Base-by-base conservation (phyloP, 2,329 filamentous ascomycete genomes). In the Gnomoniopsis sp. region DNA sequence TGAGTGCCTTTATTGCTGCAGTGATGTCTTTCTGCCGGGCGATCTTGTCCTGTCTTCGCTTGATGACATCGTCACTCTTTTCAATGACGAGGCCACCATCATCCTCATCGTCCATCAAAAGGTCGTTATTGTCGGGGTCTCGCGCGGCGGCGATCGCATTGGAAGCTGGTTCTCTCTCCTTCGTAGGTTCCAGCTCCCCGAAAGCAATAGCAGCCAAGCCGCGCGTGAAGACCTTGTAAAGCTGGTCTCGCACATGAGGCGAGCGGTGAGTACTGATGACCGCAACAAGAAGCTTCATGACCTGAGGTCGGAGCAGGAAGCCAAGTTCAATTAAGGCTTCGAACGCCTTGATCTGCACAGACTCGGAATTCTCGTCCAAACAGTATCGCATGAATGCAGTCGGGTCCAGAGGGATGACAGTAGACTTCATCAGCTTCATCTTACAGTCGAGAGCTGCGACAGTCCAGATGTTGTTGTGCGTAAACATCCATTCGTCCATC, bases 401-500 rank as follows among this genome's bases (percentile, higher is more conserved):
- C 1, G 80, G 78, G 44, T 79, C 75, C 34, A 74, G 69, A 1
- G 80, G 78, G 36, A 88, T 86, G 17, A 88, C 79, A 17, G 81
- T 79, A 3, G 82, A 82, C 71, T 87, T 86, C 85, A 88, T 88
- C 53, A 88, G 72, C 44, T 75, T 76, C 66, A 80, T 78, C 66
- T 86, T 84, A 57, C 86, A 86, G 57, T 86, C 80, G 47, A 88
- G 71, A 3, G 83, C 83, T 19, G 86, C 82, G 62, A 80, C 78
- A 19, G 86, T 87, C 78, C 84, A 86, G 56, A 86, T 79, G 62
- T 89, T 89, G 60, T 88, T 85, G 66, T 87, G 88, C 2, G 86
- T 88, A 60, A 82, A 77, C 17, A 84, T 84, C 80, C 87, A 89
- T 67, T 88, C 85, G 66, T 89, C 87, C 73, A 86, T 86, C 22